Base-by-base conservation (phyloP, 805 yeast species). In the Candida tibetensis region DNA sequence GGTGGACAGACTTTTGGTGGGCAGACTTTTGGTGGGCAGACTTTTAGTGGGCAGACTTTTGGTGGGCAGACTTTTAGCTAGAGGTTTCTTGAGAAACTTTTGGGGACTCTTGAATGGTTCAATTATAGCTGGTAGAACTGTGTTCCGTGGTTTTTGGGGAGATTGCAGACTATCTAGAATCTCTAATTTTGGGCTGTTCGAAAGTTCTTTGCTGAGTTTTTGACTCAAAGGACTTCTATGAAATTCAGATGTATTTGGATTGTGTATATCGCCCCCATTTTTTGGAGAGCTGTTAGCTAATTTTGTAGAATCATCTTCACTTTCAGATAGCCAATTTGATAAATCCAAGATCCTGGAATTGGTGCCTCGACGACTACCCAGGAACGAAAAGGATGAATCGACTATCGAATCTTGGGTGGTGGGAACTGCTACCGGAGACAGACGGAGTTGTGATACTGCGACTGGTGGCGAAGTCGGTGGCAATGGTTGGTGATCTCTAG, bases 311-410 rank as follows among this genome's bases (percentile, higher is more conserved):
- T 17, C 26, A n/a, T 14, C 34, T 17, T 34, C 46, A 31, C 54
- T 49, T 15, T 52, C 58, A 17, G 60, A 54, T 2, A 55, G 41
- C 60, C 60, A 55, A 28, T 55, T 45, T 10, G 26, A 35, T 5
- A 53, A 31, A 37, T 54, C 57, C 13, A 52, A 37, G 13, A 54
- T 31, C n/a, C 38, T 16, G 5, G 18, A 26, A 18, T 27, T 22
- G 29, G 14, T 12, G 7, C 25, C 15, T 28, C 21, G 13, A 17
- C 34, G 25, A 39, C 33, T 27, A 4, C 30, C 28, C 44, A 32
- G 41, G 27, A 43, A 48, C 10, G 53, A 40, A 34, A 51, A 51
- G 8, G 56, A 41, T 17, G 55, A 48, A 29, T 48, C 55, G 2
- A 44, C 44, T n/a, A 51, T 40, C 12, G 47, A 30, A 30, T 48